A percentile compares a stretch with the other conserved stretches of the same genome.
phyloP scores from a whole-genome alignment of 805 yeast genomes.

The Metschnikowia kunwiensis region DNA sequence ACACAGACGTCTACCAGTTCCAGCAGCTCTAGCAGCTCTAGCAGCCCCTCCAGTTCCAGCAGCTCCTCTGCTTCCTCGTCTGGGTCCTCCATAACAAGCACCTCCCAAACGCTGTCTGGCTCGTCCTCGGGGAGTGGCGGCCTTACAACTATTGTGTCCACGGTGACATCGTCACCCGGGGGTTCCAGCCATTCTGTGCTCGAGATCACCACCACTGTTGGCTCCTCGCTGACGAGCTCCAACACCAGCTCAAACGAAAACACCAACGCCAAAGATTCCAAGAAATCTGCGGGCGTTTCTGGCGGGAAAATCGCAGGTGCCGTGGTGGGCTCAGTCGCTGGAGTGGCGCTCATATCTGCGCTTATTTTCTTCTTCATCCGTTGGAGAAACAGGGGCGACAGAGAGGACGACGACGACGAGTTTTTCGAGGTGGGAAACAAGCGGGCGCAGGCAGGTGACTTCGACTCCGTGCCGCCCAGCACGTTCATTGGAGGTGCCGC shows the following conservation, averaged over 20 bases:
- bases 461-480: constrained; percentile 23
- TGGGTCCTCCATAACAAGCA: not conserved
- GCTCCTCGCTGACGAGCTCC: constrained; percentile 5
- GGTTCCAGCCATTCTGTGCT: constrained; percentile 17
- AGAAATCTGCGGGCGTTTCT: constrained; percentile 20
- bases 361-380: constrained; percentile 39
- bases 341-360: constrained; percentile 30
- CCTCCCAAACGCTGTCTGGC: constrained; percentile 1
- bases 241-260: constrained; percentile 2
- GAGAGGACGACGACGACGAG: constrained; percentile 43
- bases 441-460: constrained; percentile 22
- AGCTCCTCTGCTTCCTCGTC: constrained; percentile 1
- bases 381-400: constrained; percentile 35
- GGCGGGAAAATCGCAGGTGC: constrained; percentile 43
- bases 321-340: constrained; percentile 41
- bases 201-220: constrained; percentile 23
- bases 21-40: not conserved
- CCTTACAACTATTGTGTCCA: constrained; percentile 22
- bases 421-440: constrained; percentile 15
- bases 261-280: constrained; percentile 12
- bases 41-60: not conserved
- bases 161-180: constrained; percentile 17
- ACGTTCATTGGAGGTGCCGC: constrained; percentile 22
- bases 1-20: not conserved
- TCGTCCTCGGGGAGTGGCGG: constrained; percentile 9